These are phyloP conservation scores for Geosmithia putterillii DNA, from an alignment of 2,329 filamentous ascomycete species.

Conservation along the genomic window DNA sequence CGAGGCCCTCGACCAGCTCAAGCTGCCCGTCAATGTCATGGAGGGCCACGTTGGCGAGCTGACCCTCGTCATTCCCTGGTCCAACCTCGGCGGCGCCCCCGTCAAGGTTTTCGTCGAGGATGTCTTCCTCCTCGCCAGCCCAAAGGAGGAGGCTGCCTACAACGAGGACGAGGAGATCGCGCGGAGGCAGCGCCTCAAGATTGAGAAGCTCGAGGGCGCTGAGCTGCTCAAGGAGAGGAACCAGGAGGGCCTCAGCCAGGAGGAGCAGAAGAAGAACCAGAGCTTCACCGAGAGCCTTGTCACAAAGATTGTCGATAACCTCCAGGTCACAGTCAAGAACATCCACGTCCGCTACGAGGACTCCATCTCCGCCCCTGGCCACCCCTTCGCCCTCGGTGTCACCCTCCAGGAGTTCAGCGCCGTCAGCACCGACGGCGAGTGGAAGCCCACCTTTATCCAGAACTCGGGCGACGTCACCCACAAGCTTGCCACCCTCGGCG, in stretches of 20 bases:
- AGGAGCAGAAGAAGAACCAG: slow-evolving; percentile 95
- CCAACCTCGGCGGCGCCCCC: slow-evolving; percentile 85
- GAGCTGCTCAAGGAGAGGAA: slow-evolving; percentile 88
- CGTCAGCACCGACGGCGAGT: slow-evolving; percentile 87
- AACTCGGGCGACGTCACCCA: slow-evolving; percentile 73
- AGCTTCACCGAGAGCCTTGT: slow-evolving; percentile 92
- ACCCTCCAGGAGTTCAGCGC: slow-evolving; percentile 96
- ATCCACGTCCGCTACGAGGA: slow-evolving; percentile 98
- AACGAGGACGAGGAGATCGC: slow-evolving; percentile 85
- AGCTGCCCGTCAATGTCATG: slow-evolving; percentile 89
- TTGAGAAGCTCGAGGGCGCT: slow-evolving; percentile 95
- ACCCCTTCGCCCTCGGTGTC: slow-evolving; percentile 86
- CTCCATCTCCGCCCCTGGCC: slow-evolving; percentile 84
- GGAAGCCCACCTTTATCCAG: slow-evolving; percentile 93
- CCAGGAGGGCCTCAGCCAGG: slow-evolving; percentile 82
- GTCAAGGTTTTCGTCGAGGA: slow-evolving; percentile 94
- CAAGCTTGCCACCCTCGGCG: slow-evolving; percentile 84
- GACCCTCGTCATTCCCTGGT: slow-evolving; percentile 92
- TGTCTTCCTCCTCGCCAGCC: slow-evolving; percentile 89
- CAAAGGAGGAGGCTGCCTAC: slow-evolving; percentile 89
- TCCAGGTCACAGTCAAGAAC: slow-evolving; percentile 96
- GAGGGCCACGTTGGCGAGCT: slow-evolving; percentile 89
- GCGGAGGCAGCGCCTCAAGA: slow-evolving; percentile 82
- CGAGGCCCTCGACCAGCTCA: slow-evolving; percentile 94
- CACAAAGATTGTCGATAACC: slow-evolving; percentile 95